These are phyloP conservation scores for Starmerella tilneyi DNA, from an alignment of 805 yeast species.

Conservation along the genomic window DNA sequence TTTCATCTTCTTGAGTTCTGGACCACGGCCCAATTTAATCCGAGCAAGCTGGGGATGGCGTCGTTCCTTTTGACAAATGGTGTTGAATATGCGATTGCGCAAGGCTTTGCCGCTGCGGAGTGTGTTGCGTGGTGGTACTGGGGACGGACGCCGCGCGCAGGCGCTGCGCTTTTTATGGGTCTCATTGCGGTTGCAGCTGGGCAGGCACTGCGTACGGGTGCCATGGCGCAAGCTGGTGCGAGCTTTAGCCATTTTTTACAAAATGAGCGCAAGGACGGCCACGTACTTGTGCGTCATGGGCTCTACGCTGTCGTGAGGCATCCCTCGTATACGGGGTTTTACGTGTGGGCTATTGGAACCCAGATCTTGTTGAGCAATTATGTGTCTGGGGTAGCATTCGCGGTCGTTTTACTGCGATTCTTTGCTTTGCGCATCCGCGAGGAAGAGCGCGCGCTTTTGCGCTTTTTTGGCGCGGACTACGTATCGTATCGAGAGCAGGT, in stretches of 20 bases:
- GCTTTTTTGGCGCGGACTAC: conserved; percentile 67
- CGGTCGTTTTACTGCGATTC: conserved; percentile 52
- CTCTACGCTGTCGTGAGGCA: conserved; percentile 62
- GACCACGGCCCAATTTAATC: conserved; percentile 66
- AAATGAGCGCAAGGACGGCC: conserved; percentile 42
- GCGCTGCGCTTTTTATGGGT: conserved; percentile 37
- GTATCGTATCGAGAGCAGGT: conserved; percentile 40
- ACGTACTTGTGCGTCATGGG: conserved; percentile 62
- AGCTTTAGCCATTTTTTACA: conserved; percentile 79
- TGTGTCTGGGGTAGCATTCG: conserved; percentile 45
- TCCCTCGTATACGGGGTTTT: conserved; percentile 87
- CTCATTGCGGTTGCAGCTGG: conserved; percentile 43
- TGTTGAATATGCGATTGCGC: conserved; percentile 47
- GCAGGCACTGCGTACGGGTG: conserved; percentile 56
- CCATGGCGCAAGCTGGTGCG: conserved; percentile 81
- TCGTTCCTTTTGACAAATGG: conserved; percentile 64
- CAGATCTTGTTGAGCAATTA: conserved; percentile 65
- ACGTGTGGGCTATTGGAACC: conserved; percentile 85
- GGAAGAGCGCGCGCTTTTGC: conserved; percentile 58
- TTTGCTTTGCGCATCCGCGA: conserved; percentile 52
- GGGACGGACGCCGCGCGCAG: conserved; percentile 32
- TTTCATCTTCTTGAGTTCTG: conserved; percentile 81
- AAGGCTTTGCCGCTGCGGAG: conserved; percentile 45
- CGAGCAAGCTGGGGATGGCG: conserved; percentile 53
- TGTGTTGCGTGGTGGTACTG: conserved; percentile 34